Conservation (phyloP, 768 basidiomycete genomes). For the Boletus rex-veris region DNA sequence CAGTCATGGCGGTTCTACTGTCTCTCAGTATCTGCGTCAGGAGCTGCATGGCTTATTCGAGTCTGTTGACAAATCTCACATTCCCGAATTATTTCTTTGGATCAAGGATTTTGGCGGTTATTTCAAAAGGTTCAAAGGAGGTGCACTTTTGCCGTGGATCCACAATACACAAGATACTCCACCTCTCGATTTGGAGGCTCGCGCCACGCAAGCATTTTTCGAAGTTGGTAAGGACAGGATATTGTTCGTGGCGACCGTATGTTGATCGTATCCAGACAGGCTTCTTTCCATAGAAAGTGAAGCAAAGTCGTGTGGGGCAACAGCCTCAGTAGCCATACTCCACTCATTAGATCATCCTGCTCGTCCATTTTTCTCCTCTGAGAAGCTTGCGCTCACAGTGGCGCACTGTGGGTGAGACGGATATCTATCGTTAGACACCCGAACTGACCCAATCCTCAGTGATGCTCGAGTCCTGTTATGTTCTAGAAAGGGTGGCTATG, state of each 20-base stretch:
- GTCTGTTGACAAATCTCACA: conserved; percentile 62
- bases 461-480: conserved; percentile 89
- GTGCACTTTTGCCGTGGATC: conserved; percentile 69
- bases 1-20: conserved; percentile 89
- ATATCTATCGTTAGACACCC: neutral
- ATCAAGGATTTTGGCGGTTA: conserved; percentile 83
- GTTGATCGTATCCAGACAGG: conserved; percentile 48
- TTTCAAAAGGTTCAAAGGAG: conserved; percentile 85
- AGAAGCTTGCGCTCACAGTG: conserved; percentile 74
- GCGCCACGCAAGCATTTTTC: conserved; percentile 84
- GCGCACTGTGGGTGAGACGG: conserved; percentile 83
- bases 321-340: conserved; percentile 86
- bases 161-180: conserved; percentile 28
- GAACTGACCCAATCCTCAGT: conserved; percentile 38
- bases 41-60: conserved; percentile 86
- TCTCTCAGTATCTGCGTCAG: conserved; percentile 80
- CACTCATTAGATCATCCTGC: conserved; percentile 83
- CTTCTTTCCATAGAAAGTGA: conserved; percentile 64
- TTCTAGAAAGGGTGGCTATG: conserved; percentile 65
- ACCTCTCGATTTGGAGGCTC: conserved; percentile 73
- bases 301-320: conserved; percentile 80
- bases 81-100: conserved; percentile 76
- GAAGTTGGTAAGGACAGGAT: conserved; percentile 49
- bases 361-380: conserved; percentile 78
- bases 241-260: conserved; percentile 1